phyloP scores from a whole-genome alignment of 352 stramenopile genomes.

The Phytophthora pinifolia region DNA sequence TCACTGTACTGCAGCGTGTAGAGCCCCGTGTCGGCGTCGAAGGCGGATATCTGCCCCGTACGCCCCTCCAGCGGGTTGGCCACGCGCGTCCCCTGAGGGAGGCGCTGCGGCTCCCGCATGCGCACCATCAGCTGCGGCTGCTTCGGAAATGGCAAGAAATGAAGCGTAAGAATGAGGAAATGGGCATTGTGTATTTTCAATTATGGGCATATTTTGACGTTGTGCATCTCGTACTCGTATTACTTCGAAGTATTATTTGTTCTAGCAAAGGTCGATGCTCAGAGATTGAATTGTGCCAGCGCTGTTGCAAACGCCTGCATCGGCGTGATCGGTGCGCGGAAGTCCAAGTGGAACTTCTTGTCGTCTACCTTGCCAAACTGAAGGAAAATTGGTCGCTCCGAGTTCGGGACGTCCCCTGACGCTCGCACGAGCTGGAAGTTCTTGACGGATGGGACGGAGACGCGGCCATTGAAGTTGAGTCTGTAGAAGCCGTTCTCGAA shows the following conservation, averaged over 20 bases:
- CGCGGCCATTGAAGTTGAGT: constrained; percentile 81
- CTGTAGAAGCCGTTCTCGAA: constrained; percentile 81
- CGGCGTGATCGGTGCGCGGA: constrained; percentile 65
- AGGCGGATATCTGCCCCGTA: constrained; percentile 51
- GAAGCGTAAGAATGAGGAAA: neutral
- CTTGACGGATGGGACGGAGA: constrained; percentile 75
- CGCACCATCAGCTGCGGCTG: too few relatives aligned
- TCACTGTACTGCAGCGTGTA: constrained; percentile 63
- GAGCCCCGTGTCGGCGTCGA: constrained; percentile 36
- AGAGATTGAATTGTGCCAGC: constrained; percentile 71
- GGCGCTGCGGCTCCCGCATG: constrained; percentile 43
- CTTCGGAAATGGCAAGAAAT: too few relatives aligned
- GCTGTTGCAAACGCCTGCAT: constrained; percentile 74
- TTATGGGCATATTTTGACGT: neutral
- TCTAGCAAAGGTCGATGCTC: neutral
- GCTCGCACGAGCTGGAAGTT: constrained; percentile 72
- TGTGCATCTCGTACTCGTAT: too few relatives aligned
- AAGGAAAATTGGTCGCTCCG: constrained; percentile 39
- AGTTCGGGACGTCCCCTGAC: constrained; percentile 7
- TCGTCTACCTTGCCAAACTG: constrained; percentile 83
- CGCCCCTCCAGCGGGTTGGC: constrained; percentile 61
- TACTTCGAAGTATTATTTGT: too few relatives aligned
- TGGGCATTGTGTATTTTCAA: neutral
- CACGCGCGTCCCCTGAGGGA: constrained; percentile 51
- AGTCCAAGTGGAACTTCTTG: constrained; percentile 83